Base-by-base conservation (phyloP, 305 asterid genomes). In the Fraxinus sp. region DNA sequence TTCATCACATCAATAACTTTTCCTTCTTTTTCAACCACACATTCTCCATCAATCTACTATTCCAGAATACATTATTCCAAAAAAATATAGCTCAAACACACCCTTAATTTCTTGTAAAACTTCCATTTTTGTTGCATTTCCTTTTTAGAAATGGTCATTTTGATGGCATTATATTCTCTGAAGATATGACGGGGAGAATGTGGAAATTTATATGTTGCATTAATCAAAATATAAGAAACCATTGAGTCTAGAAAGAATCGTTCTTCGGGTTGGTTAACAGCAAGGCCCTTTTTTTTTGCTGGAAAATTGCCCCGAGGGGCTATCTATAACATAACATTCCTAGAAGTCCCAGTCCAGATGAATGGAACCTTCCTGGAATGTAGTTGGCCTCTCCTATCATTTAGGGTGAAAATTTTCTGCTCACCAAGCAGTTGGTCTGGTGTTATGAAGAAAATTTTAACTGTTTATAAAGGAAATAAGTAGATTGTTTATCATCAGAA, bases 141-240 rank as follows among this genome's bases (percentile, higher is more conserved):
- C 0, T 14, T 55, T 74, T 70, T 87, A 89, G 87, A 37, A 37
- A 37, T 37, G 41, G 41, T 37, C 41, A 37, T 7, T 37, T 37
- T 37, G 41, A 37, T 37, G 6, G 41, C 10, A 37, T 37, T 37
- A 37, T 37, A 37, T 37, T 37, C 41, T 37, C 41, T 37, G 41
- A 6, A 37, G 41, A 37, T 37, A 37, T 7, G 41, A 7, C 2
- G 8, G 9, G 41, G 41, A 37, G 10, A 6, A 37, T 37, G 10
- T 7, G 41, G 41, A 37, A 37, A 1, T 37, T 37, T 6, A 37
- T 7, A 37, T 7, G 10, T 6, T 37, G 41, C 41, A 37, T 37
- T 37, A 37, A 37, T 37, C 9, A 6, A 37, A 37, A 37, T 37
- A 37, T 37, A 37, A 37, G 41, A 37, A 37, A 7, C 41, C 41